phyloP scores from a whole-genome alignment of 75 land plant genomes.

The Gnetum montanum region DNA sequence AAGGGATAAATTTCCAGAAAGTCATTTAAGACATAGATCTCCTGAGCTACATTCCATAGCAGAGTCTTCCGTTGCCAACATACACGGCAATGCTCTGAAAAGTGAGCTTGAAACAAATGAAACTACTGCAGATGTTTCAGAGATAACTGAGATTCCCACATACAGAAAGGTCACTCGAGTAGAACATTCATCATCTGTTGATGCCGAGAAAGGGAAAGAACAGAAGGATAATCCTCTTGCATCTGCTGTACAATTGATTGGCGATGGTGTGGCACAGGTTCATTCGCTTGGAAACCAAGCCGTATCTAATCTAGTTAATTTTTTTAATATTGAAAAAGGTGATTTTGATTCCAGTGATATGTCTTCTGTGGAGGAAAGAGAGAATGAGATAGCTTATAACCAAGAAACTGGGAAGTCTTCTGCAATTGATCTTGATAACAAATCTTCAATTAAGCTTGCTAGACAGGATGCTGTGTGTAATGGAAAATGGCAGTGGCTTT shows the following conservation, averaged over 20 bases:
- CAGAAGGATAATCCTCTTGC: slow-evolving; percentile 29
- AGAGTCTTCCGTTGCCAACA: not conserved
- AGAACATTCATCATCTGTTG: not conserved
- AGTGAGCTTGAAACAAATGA: slow-evolving; percentile 9
- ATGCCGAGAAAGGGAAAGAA: slow-evolving; percentile 9
- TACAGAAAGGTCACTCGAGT: not conserved
- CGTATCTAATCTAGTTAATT: slow-evolving; percentile 64
- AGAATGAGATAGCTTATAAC: slow-evolving; percentile 31
- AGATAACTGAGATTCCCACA: slow-evolving; percentile 39
- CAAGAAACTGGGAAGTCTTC: not conserved
- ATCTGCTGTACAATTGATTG: slow-evolving; percentile 81
- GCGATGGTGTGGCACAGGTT: slow-evolving; percentile 90
- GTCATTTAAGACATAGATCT: too few species aligned
- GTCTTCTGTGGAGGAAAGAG: slow-evolving; percentile 38
- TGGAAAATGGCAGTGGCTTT: slow-evolving; percentile 39
- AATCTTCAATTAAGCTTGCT: slow-evolving; percentile 33
- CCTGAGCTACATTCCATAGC: too few species aligned
- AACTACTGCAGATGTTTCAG: slow-evolving; percentile 15
- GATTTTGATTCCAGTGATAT: slow-evolving; percentile 52
- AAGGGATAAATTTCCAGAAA: not conserved
- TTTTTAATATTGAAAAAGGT: slow-evolving; percentile 60
- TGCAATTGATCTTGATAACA: slow-evolving; percentile 19
- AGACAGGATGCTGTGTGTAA: slow-evolving; percentile 8
- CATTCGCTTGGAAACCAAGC: slow-evolving; percentile 93
- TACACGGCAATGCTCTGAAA: not conserved